These are phyloP conservation scores for Suillus sp. DNA, from an alignment of 768 basidiomycete species.

Conservation along the genomic window DNA sequence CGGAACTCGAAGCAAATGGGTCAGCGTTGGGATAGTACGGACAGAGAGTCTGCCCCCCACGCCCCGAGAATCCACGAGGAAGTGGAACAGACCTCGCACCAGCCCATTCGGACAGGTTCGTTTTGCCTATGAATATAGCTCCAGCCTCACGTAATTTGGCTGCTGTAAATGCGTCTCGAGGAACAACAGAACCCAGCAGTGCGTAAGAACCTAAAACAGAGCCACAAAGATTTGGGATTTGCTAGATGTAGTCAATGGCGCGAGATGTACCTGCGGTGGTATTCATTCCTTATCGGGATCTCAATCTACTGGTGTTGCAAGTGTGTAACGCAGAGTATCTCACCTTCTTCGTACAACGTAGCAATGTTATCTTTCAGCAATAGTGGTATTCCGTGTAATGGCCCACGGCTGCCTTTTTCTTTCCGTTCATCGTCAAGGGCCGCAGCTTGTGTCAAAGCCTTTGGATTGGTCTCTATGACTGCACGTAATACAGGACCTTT, in stretches of 20 bases:
- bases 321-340: not conserved
- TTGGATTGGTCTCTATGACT: constrained; percentile 38
- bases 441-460: constrained; percentile 32
- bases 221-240: not conserved
- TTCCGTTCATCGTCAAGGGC: constrained; percentile 31
- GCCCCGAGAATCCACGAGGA: constrained; percentile 52
- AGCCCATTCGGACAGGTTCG: constrained; percentile 54
- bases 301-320: constrained; percentile 2
- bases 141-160: constrained; percentile 27
- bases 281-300: constrained; percentile 31
- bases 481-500: constrained; percentile 35
- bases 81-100: constrained; percentile 27
- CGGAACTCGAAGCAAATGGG: constrained; percentile 55
- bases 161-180: constrained; percentile 30
- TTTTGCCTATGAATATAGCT: constrained; percentile 39
- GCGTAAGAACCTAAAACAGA: constrained; percentile 26
- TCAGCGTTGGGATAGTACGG: constrained; percentile 50
- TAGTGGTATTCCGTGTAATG: constrained; percentile 37
- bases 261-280: constrained; percentile 37
- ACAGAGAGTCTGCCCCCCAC: constrained; percentile 49
- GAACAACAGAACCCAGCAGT: constrained; percentile 31
- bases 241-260: no score
- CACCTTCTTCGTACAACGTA: constrained; percentile 28
- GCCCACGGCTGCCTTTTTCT: constrained; percentile 21
- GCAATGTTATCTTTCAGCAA: constrained; percentile 29